These are phyloP conservation scores for Rhizopogon sp. DNA, from an alignment of 768 basidiomycete species.

Conservation along the genomic window DNA sequence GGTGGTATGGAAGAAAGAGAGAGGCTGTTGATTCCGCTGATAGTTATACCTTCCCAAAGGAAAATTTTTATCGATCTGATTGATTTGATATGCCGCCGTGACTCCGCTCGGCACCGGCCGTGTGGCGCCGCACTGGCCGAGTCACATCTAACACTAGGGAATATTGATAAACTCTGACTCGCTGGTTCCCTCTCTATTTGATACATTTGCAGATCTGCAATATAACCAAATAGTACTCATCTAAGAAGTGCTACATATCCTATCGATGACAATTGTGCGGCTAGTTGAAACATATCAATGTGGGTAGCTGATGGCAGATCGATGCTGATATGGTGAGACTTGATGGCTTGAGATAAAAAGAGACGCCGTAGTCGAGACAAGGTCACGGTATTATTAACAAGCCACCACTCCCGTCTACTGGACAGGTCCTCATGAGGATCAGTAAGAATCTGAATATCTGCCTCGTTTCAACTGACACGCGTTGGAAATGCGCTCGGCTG, in stretches of 20 bases:
- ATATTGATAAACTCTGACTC: too few species aligned
- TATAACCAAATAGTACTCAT: slow-evolving; percentile 9
- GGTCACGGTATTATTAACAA: slow-evolving; percentile 8
- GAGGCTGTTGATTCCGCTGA: slow-evolving; percentile 39
- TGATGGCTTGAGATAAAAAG: slow-evolving; percentile 8
- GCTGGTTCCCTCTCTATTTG: not conserved
- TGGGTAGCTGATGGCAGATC: slow-evolving; percentile 6
- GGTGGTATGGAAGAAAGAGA: slow-evolving; percentile 32
- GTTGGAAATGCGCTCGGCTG: slow-evolving; percentile 29
- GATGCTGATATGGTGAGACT: slow-evolving; percentile 6
- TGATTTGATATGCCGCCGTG: slow-evolving; percentile 41
- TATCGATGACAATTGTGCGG: slow-evolving; percentile 5
- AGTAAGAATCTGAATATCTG: not conserved
- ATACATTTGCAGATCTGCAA: not conserved
- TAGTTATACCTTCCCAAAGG: slow-evolving; percentile 53
- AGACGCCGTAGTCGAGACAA: slow-evolving; percentile 6
- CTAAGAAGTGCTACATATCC: slow-evolving; percentile 1
- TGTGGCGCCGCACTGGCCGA: slow-evolving; percentile 7
- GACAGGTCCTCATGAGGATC: slow-evolving; percentile 3
- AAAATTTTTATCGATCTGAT: slow-evolving; percentile 66
- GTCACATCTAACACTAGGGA: slow-evolving; percentile 4
- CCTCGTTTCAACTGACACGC: slow-evolving; percentile 19
- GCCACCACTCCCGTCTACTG: not conserved
- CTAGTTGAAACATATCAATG: slow-evolving; percentile 6
- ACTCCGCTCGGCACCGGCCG: slow-evolving; percentile 35